Evolutionary conservation across 306 rosid species (phyloP).

Genomic region (Chamaecrista fasciculata): DNA sequence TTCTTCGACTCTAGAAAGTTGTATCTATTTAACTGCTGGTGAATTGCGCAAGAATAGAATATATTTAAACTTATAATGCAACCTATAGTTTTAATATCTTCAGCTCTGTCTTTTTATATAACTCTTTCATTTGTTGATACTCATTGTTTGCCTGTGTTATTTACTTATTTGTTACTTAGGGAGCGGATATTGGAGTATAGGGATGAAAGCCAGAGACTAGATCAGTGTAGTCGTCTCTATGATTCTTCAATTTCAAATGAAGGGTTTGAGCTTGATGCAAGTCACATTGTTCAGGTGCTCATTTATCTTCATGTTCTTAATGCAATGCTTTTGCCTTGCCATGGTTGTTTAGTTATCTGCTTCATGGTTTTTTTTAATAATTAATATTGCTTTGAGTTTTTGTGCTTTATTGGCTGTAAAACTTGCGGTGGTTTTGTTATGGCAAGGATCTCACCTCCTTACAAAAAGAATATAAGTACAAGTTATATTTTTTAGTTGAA

Average conservation of each 20-base stretch:
- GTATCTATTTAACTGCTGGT: background rate
- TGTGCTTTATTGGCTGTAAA: background rate
- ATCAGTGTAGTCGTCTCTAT: conserved; percentile 90
- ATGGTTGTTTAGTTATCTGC: conserved; percentile 10
- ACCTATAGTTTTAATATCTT: background rate
- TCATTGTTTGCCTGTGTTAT: conserved; percentile 23
- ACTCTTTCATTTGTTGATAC: background rate
- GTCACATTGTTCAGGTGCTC: conserved; percentile 85
- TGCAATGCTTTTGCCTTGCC: background rate
- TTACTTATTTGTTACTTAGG: conserved; percentile 46
- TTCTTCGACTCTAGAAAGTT: background rate
- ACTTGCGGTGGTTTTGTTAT: background rate
- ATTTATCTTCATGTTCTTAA: background rate
- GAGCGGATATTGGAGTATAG: conserved; percentile 79
- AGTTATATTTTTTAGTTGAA: background rate
- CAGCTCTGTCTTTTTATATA: background rate
- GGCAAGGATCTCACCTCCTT: background rate
- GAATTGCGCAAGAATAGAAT: background rate
- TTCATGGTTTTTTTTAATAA: background rate
- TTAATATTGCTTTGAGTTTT: no score
- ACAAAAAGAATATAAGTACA: background rate
- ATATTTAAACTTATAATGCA: background rate
- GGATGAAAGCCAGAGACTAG: conserved; percentile 90
- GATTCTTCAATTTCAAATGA: conserved; percentile 78
- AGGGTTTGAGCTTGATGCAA: conserved; percentile 87